Percentiles rank a stretch among this genome's conserved stretches.
These are phyloP conservation scores for Aspergillus olivimuriae DNA, from an alignment of 495 filamentous ascomycete genomes.

Conservation along the genomic window DNA sequence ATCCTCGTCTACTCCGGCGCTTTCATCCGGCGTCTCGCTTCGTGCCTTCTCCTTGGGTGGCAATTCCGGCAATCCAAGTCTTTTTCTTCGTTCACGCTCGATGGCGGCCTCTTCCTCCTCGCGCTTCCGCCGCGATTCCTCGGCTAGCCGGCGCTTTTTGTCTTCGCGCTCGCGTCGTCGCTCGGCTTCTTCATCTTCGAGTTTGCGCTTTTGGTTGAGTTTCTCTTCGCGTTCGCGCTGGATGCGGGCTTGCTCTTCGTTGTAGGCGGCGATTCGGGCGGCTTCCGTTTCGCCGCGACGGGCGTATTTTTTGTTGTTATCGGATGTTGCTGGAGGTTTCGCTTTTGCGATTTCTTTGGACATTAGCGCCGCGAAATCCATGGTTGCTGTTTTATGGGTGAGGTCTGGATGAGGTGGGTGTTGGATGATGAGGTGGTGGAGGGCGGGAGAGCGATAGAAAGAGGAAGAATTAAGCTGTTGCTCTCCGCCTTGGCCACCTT, in stretches of 20 bases:
- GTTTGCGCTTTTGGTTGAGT: conserved; percentile 70
- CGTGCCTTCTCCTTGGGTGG: no score
- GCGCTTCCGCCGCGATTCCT: conserved; percentile 63
- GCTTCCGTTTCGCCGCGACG: conserved; percentile 84
- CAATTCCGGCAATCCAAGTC: conserved; percentile 68
- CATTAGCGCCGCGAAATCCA: conserved; percentile 96
- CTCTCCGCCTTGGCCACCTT: not conserved
- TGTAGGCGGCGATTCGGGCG: conserved; percentile 72
- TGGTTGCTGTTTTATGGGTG: conserved; percentile 30
- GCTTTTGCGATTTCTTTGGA: conserved; percentile 79
- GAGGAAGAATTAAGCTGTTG: not conserved
- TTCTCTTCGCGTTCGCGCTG: conserved; percentile 62
- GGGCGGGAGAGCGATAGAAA: not conserved
- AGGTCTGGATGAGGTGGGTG: not conserved
- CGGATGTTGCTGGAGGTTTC: conserved; percentile 36
- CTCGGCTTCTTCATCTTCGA: conserved; percentile 78
- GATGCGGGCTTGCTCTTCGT: conserved; percentile 65
- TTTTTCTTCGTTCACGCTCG: conserved; percentile 49
- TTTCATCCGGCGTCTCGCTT: conserved; percentile 23
- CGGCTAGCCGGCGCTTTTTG: conserved; percentile 72
- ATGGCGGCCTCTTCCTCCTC: conserved; percentile 60
- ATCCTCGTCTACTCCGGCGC: conserved; percentile 40
- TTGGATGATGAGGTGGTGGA: not conserved
- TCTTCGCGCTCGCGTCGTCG: conserved; percentile 64
- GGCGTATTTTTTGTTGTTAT: conserved; percentile 65